These are phyloP conservation scores for Pseudonectria foliicola DNA, from an alignment of 2,329 filamentous ascomycete genomes.

Conservation along the genomic window DNA sequence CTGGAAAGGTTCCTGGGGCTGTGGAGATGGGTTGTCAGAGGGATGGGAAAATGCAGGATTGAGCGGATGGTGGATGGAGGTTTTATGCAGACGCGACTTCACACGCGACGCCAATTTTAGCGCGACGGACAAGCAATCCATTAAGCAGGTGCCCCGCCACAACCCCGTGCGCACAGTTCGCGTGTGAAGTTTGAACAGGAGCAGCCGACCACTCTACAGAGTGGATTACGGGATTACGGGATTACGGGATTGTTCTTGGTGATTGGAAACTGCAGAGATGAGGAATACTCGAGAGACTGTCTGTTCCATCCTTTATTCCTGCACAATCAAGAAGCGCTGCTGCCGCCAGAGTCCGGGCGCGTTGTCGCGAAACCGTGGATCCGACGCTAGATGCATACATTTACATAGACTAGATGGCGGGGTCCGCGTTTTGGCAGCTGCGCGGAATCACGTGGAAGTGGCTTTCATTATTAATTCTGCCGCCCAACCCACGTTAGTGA, in stretches of 20 bases:
- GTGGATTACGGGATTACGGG: too few relatives aligned
- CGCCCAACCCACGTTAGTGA: neutral
- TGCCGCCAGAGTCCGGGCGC: conserved; percentile 7
- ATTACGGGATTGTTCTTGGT: too few relatives aligned
- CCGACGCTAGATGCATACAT: conserved; percentile 8
- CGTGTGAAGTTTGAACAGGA: too few relatives aligned
- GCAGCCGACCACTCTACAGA: too few relatives aligned
- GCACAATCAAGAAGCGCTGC: too few relatives aligned
- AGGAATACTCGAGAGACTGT: too few relatives aligned
- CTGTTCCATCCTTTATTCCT: too few relatives aligned
- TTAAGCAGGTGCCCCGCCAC: conserved; percentile 20
- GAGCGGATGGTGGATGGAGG: conserved; percentile 20
- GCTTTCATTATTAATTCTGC: conserved; percentile 20
- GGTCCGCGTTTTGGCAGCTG: conserved; percentile 6
- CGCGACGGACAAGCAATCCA: conserved; percentile 24
- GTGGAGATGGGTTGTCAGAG: conserved; percentile 14
- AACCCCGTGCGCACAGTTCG: neutral
- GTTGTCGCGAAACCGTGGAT: conserved; percentile 12
- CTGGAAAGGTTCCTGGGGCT: neutral
- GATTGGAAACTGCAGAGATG: too few relatives aligned
- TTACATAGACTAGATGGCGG: too few relatives aligned
- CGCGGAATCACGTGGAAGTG: conserved; percentile 19
- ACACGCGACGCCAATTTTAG: conserved; percentile 29
- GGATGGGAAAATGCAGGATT: conserved; percentile 18
- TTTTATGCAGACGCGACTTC: conserved; percentile 32